Percentiles rank a stretch among this genome's conserved stretches.
Evolutionary conservation across 768 basidiomycete species (phyloP).

Genomic region (Coprinellus micaceus): DNA sequence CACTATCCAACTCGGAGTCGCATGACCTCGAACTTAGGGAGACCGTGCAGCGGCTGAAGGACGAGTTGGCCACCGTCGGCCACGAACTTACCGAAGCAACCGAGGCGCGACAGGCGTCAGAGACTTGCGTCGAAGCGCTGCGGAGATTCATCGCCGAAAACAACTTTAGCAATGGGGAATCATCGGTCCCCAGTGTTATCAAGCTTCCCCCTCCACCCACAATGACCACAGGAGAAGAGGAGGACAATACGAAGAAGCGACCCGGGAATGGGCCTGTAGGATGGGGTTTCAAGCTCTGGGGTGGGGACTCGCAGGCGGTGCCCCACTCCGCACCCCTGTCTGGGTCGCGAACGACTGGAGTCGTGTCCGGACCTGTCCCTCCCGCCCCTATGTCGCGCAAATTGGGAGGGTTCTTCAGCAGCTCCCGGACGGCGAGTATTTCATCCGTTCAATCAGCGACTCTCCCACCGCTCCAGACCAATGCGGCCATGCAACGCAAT

Average conservation of each 20-base stretch:
- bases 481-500: constrained; percentile 25
- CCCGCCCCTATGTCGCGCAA: constrained; percentile 56
- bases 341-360: constrained; percentile 18
- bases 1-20: constrained; percentile 46
- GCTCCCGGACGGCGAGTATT: constrained; percentile 43
- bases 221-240: constrained; percentile 36
- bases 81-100: constrained; percentile 57
- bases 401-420: constrained; percentile 66
- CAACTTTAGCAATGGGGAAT: constrained; percentile 46
- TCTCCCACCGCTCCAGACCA: constrained; percentile 12
- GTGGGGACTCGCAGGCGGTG: constrained; percentile 22
- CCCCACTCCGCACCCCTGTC: constrained; percentile 25
- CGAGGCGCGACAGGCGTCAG: constrained; percentile 85
- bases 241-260: constrained; percentile 26
- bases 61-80: constrained; percentile 36
- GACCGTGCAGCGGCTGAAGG: constrained; percentile 59
- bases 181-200: constrained; percentile 20
- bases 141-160: constrained; percentile 79
- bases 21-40: constrained; percentile 50
- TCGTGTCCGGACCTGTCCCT: constrained; percentile 13
- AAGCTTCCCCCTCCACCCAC: constrained; percentile 42
- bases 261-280: constrained; percentile 28
- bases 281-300: constrained; percentile 75
- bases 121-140: constrained; percentile 77
- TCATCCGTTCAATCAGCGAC: constrained; percentile 36